Percentiles rank a stretch among this genome's conserved stretches.
Evolutionary conservation across 441 rosid genomes (phyloP).

Genomic region (Populus hybrid): DNA sequence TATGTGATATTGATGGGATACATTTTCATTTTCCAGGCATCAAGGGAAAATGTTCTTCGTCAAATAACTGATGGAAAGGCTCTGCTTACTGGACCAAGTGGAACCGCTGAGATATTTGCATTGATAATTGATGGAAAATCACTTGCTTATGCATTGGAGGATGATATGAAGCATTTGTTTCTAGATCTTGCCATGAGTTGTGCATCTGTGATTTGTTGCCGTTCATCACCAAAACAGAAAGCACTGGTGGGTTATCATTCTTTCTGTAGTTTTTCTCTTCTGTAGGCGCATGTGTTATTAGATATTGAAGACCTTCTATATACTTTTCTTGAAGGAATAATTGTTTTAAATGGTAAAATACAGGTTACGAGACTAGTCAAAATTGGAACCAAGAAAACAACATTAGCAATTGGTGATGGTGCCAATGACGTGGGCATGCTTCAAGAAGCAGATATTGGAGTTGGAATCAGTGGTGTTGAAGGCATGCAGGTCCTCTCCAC

Average conservation of each 20-base stretch:
- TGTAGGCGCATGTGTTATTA: neutral
- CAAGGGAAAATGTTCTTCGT: conserved; percentile 44
- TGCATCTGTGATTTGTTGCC: conserved; percentile 85
- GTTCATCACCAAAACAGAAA: conserved; percentile 88
- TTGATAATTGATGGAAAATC: conserved; percentile 77
- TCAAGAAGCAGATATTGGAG: conserved; percentile 57
- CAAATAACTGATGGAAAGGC: conserved; percentile 49
- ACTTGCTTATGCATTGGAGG: conserved; percentile 60
- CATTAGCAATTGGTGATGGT: conserved; percentile 80
- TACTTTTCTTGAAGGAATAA: neutral
- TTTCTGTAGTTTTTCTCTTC: neutral
- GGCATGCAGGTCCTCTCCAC: conserved; percentile 69
- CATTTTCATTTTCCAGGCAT: conserved; percentile 34
- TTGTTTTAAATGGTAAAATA: conserved; percentile 6
- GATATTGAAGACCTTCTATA: neutral
- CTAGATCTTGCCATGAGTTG: conserved; percentile 69
- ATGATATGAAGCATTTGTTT: conserved; percentile 53
- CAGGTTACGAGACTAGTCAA: conserved; percentile 78
- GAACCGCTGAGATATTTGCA: conserved; percentile 51
- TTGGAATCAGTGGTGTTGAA: conserved; percentile 53
- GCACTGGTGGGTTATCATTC: conserved; percentile 51
- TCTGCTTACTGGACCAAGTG: conserved; percentile 39
- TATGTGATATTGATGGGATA: neutral
- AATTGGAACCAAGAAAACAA: conserved; percentile 53
- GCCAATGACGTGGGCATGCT: conserved; percentile 93